Percentiles rank a stretch among this genome's conserved stretches.
Evolutionary conservation across 805 yeast genomes (phyloP).

Genomic region (Starmerella scarabaei): DNA sequence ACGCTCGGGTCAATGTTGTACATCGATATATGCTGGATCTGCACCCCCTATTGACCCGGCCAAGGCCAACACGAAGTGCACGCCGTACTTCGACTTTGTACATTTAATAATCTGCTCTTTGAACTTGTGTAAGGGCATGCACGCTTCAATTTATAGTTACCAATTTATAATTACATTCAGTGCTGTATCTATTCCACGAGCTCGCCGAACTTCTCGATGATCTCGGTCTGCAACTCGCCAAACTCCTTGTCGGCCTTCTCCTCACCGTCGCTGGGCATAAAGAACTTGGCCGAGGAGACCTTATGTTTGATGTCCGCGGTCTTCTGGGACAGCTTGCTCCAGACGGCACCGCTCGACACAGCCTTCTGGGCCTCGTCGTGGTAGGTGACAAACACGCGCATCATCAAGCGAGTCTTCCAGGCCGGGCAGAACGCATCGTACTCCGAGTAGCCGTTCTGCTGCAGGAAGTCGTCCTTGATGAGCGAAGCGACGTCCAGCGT

Average conservation of each 20-base stretch:
- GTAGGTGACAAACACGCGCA: constrained; percentile 85
- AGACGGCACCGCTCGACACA: constrained; percentile 79
- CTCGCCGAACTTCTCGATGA: constrained; percentile 87
- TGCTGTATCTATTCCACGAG: constrained; percentile 76
- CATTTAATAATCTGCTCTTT: too few species aligned
- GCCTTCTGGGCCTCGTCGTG: constrained; percentile 98
- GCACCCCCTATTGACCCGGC: too few species aligned
- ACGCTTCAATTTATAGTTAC: too few species aligned
- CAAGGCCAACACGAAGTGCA: too few species aligned
- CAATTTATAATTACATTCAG: too few species aligned
- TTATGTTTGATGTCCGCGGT: constrained; percentile 86
- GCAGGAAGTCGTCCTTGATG: constrained; percentile 95
- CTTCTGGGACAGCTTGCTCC: constrained; percentile 84
- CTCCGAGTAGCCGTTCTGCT: constrained; percentile 97
- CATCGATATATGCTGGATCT: too few species aligned
- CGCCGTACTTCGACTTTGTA: too few species aligned
- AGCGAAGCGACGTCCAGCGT: constrained; percentile 83
- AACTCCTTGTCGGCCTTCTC: constrained; percentile 63
- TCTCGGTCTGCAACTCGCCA: constrained; percentile 55
- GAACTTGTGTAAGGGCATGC: too few species aligned
- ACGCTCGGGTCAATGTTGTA: too few species aligned
- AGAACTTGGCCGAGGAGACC: constrained; percentile 89
- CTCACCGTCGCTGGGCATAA: constrained; percentile 89
- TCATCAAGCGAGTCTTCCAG: constrained; percentile 98
- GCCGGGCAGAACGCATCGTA: constrained; percentile 99